These are phyloP conservation scores for Oryza punctata DNA, from an alignment of 176 grass and related monocot genomes.

Conservation along the genomic window DNA sequence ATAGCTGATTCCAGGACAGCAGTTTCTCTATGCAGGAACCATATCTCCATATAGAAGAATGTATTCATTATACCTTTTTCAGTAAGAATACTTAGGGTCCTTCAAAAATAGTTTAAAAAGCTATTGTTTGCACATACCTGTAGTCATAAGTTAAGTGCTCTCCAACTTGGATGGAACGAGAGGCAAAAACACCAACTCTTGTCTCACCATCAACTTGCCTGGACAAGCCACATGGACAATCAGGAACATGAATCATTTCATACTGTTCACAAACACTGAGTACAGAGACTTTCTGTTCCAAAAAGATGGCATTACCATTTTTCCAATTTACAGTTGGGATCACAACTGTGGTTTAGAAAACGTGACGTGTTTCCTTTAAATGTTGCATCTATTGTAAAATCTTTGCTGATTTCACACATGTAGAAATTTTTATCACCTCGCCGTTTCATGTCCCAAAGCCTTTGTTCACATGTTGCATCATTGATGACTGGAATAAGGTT, in stretches of 20 bases:
- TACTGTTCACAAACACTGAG: neutral
- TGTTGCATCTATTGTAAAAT: conserved; percentile 96
- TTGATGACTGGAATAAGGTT: conserved; percentile 75
- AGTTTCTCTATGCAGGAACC: neutral
- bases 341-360: conserved; percentile 95
- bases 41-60: neutral
- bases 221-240: conserved; percentile 40
- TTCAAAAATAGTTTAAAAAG: neutral
- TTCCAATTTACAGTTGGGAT: conserved; percentile 96
- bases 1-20: neutral
- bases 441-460: conserved; percentile 88
- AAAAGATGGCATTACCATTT: conserved; percentile 78
- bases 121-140: conserved; percentile 48
- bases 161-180: conserved; percentile 57
- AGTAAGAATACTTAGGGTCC: neutral
- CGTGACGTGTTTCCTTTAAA: conserved; percentile 97
- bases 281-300: neutral
- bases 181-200: conserved; percentile 79
- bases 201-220: conserved; percentile 92
- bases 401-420: conserved; percentile 97
- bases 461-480: conserved; percentile 83
- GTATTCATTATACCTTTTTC: neutral
- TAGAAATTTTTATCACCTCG: conserved; percentile 88
- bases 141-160: conserved; percentile 88
- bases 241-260: conserved; percentile 31